Conservation (phyloP, 108 stramenopile genomes). For the Nitzschia sp. region DNA sequence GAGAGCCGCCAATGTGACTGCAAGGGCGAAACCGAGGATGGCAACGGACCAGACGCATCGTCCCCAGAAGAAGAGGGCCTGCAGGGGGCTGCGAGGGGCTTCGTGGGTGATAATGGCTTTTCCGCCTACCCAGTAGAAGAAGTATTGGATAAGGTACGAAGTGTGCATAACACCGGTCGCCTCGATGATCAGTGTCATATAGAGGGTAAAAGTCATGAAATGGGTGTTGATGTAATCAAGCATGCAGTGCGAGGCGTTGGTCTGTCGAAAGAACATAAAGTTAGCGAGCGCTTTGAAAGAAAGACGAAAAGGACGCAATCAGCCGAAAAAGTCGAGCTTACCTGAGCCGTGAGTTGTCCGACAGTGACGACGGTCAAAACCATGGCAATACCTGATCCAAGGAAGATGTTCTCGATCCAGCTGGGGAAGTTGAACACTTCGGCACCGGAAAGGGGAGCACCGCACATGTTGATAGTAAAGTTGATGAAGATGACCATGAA, state of each 20-base stretch:
- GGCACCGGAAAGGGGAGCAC: constrained; percentile 59
- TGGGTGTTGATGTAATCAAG: constrained; percentile 86
- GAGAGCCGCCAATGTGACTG: constrained; percentile 56
- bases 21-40: constrained; percentile 56
- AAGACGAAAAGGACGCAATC: constrained; percentile 64
- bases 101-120: constrained; percentile 66
- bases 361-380: constrained; percentile 66
- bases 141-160: constrained; percentile 59
- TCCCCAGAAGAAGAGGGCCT: constrained; percentile 51
- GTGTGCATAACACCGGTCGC: constrained; percentile 73
- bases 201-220: constrained; percentile 69
- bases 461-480: constrained; percentile 70
- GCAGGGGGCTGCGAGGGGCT: constrained; percentile 34
- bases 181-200: constrained; percentile 59
- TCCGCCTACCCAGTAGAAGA: constrained; percentile 40
- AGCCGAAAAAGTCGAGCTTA: too few species aligned
- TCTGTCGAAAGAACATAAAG: too few species aligned
- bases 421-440: constrained; percentile 63
- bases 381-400: constrained; percentile 77
- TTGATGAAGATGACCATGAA: constrained; percentile 84
- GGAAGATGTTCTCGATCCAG: constrained; percentile 61
- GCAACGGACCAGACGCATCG: constrained; percentile 52
- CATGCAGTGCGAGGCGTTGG: constrained; percentile 66
- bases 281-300: constrained; percentile 57
- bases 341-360: constrained; percentile 82